These are phyloP conservation scores for Xylaria palmicola DNA, from an alignment of 495 filamentous ascomycete species.

Conservation along the genomic window DNA sequence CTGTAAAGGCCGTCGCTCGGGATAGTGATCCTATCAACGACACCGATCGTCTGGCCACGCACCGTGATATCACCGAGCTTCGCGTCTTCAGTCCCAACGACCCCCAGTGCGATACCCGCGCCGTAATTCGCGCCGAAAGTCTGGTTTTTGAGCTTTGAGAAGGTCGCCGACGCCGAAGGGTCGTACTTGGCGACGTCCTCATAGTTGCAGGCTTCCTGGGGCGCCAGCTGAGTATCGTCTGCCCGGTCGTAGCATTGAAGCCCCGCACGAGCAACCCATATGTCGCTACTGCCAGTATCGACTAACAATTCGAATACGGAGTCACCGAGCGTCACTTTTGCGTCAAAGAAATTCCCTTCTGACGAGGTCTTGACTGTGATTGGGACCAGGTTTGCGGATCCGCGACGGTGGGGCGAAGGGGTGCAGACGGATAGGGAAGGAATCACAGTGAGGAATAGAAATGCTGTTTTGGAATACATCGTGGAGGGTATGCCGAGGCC, in stretches of 20 bases:
- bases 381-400: background rate
- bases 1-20: constrained; percentile 42
- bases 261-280: constrained; percentile 45
- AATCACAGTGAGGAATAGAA: background rate
- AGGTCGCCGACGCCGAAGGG: constrained; percentile 30
- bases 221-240: constrained; percentile 4
- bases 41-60: constrained; percentile 50
- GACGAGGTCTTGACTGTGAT: background rate
- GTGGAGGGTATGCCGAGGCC: background rate
- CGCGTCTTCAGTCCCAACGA: constrained; percentile 41
- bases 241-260: constrained; percentile 43
- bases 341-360: constrained; percentile 3
- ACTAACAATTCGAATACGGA: constrained; percentile 46
- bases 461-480: background rate
- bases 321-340: constrained; percentile 30
- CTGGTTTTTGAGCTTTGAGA: constrained; percentile 23
- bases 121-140: constrained; percentile 4
- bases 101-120: constrained; percentile 5
- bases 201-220: constrained; percentile 29
- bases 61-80: constrained; percentile 56
- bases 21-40: constrained; percentile 34
- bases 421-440: background rate
- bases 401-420: background rate
- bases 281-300: constrained; percentile 60
- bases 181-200: constrained; percentile 40